Evolutionary conservation across 1,284 basidiomycete genomes (phyloP).

Genomic region (Athelia sp.): DNA sequence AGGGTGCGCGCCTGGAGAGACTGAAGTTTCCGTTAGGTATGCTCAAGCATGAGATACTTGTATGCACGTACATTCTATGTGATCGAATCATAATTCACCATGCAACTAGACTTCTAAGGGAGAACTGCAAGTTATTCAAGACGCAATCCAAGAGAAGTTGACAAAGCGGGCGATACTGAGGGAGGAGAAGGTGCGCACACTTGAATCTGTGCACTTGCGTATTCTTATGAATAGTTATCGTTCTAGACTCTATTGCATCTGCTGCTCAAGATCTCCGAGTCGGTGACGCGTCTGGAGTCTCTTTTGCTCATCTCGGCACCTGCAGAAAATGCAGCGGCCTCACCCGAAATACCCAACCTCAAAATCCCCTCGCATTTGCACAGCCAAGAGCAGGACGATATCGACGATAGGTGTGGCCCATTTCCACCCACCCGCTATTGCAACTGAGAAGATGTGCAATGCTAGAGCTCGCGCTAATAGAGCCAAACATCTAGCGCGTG

Average conservation of each 20-base stretch:
- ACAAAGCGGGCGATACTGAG: constrained; percentile 68
- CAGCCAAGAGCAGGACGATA: constrained; percentile 20
- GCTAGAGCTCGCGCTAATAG: constrained; percentile 55
- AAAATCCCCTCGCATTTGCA: constrained; percentile 21
- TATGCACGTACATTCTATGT: constrained; percentile 31
- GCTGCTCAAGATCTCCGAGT: constrained; percentile 85
- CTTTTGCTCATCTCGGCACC: constrained; percentile 65
- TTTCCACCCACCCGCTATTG: constrained; percentile 6
- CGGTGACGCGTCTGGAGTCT: constrained; percentile 76
- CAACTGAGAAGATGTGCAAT: constrained; percentile 15
- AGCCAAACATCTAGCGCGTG: constrained; percentile 81
- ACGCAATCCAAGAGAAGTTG: constrained; percentile 73
- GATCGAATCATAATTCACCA: background rate
- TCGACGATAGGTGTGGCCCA: constrained; percentile 32
- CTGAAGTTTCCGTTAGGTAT: constrained; percentile 61
- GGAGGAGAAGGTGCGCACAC: constrained; percentile 71
- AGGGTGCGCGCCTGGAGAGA: constrained; percentile 67
- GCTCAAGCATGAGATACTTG: constrained; percentile 67
- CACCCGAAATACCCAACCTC: constrained; percentile 25
- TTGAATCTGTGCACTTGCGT: background rate
- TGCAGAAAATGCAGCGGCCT: constrained; percentile 32
- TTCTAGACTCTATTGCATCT: constrained; percentile 74
- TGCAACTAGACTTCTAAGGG: constrained; percentile 51
- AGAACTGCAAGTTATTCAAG: constrained; percentile 64
- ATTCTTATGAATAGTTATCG: constrained; percentile 1